phyloP scores from a whole-genome alignment of 768 basidiomycete species.

The Chlorophyllum brunneum region DNA sequence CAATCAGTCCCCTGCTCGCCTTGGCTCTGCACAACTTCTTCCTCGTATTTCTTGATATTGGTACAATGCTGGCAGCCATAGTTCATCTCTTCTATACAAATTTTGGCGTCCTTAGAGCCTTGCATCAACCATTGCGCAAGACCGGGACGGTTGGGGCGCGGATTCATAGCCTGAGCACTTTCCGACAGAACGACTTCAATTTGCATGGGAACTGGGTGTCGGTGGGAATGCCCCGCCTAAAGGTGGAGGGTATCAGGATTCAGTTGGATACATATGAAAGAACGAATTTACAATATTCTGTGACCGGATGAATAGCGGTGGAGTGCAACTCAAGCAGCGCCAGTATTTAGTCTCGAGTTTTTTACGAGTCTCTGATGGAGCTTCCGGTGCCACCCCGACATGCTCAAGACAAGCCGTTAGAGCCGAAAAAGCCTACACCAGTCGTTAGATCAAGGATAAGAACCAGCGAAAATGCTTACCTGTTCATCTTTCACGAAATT shows the following conservation, averaged over 20 bases:
- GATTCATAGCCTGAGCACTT: not conserved
- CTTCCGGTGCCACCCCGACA: slow-evolving; percentile 24
- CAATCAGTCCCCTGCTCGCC: not conserved
- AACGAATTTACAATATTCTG: slow-evolving; percentile 38
- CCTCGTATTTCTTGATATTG: not conserved
- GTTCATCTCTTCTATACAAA: slow-evolving; percentile 28
- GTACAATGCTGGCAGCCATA: slow-evolving; percentile 57
- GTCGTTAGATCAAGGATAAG: not conserved
- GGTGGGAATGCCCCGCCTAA: slow-evolving; percentile 61
- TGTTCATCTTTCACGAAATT: slow-evolving; percentile 58
- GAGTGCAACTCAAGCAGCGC: slow-evolving; percentile 47
- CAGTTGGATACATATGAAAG: not conserved
- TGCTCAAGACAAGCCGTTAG: slow-evolving; percentile 34
- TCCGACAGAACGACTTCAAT: slow-evolving; percentile 26
- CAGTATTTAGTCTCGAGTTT: slow-evolving; percentile 18
- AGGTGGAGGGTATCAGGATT: not conserved
- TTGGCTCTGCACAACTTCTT: not conserved
- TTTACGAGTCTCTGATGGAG: slow-evolving; percentile 21
- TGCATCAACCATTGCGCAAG: slow-evolving; percentile 15
- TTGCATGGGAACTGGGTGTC: slow-evolving; percentile 49
- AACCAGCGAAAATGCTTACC: slow-evolving; percentile 27
- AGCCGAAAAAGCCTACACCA: slow-evolving; percentile 42
- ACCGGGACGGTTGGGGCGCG: slow-evolving; percentile 16
- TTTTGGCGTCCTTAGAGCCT: slow-evolving; percentile 15
- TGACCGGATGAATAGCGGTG: slow-evolving; percentile 45